phyloP scores from a whole-genome alignment of 1,139 yeast genomes.

The Petasospora fabianii region DNA sequence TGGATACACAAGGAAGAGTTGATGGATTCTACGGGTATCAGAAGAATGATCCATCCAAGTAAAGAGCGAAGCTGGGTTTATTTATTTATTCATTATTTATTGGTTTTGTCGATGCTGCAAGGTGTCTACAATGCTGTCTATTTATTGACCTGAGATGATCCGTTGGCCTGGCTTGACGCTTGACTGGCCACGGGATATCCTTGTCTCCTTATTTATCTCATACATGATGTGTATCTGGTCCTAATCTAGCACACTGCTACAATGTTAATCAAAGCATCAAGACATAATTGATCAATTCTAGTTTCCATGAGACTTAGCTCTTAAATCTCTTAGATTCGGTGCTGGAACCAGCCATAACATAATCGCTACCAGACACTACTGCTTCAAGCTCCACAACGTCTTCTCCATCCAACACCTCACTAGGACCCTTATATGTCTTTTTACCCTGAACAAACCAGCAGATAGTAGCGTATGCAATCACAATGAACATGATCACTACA shows the following conservation, averaged over 20 bases:
- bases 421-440: constrained; percentile 26
- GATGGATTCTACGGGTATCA: constrained; percentile 79
- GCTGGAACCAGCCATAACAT: background rate
- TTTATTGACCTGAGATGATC: constrained; percentile 1
- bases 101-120: background rate
- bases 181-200: background rate
- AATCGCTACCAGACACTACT: constrained; percentile 1
- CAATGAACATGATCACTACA: constrained; percentile 35
- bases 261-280: background rate
- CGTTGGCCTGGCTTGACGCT: background rate
- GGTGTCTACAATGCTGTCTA: background rate
- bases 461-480: constrained; percentile 30
- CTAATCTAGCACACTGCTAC: background rate
- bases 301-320: background rate
- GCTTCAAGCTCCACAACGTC: constrained; percentile 14
- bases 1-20: constrained; percentile 57
- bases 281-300: no score
- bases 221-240: background rate
- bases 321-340: background rate
- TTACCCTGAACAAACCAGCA: constrained; percentile 33
- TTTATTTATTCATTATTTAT: constrained; percentile 7
- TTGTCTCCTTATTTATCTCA: background rate
- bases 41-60: constrained; percentile 80
- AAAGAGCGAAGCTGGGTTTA: constrained; percentile 26
- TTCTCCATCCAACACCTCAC: constrained; percentile 12